Base-by-base conservation (phyloP, 345 rosid species). In the Xanthoceras sorbifolium region DNA sequence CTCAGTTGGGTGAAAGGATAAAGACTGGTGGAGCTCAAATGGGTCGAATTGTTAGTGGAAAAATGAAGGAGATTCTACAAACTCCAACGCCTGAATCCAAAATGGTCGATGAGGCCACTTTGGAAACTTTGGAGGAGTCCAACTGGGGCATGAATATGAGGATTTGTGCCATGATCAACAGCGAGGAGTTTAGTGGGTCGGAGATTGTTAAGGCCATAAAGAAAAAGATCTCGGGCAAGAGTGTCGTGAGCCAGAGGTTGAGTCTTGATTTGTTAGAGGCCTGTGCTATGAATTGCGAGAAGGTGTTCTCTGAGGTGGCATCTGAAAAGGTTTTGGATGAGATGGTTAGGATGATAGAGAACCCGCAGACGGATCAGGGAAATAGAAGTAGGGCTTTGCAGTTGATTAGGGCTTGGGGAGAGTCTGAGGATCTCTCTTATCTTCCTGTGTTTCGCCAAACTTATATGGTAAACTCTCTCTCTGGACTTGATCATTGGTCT, bases 91-190 rank as follows among this genome's bases (percentile, higher is more conserved):
- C 88, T 7, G 97, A 92, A 77, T 92, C 94, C 0, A 87, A 86
- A 81, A 87, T 94, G 89, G 97, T 92, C 1, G 97, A 94, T 68
- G 98, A 94, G 83, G 97, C 97, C 44, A 94, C 97, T 2, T 26
- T 80, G 20, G 97, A 94, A 82, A 87, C 90, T 3, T 44, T 89
- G 74, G 91, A 86, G 57, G 98, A 90, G 76, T 89, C 98, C 0
- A 90, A 89, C 48, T 94, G 98, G 97, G 97, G 97, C 52, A 50
- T 92, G 97, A 94, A 90, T 85, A 81, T 94, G 90, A 89, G 95
- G 90, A 88, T 94, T 5, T 94, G 97, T 64, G 86, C 89, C 1
- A 86, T 92, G 93, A 92, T 94, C 83, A 94, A 90, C 48, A 84
- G 84, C 63, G 84, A 86, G 9, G 92, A 87, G 84, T 89, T 90